Percentiles rank a stretch among this genome's conserved stretches.
phyloP scores from a whole-genome alignment of 1,284 basidiomycete species.

The Apiotrichum porosum region DNA sequence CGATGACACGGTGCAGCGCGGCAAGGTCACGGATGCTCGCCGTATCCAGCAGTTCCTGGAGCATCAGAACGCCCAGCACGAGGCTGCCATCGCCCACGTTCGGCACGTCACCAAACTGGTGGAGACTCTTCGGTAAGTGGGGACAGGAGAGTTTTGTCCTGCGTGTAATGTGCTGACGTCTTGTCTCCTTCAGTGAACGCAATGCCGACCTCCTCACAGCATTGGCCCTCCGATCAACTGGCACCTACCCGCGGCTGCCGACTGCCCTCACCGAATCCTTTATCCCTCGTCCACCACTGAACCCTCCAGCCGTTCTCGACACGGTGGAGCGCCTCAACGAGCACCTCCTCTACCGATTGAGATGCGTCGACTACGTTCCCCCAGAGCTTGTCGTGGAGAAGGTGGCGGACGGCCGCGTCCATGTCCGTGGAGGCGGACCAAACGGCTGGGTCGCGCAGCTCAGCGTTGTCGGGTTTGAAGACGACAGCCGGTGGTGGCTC shows the following conservation, averaged over 20 bases:
- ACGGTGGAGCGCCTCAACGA: conserved; percentile 33
- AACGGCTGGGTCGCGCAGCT: conserved; percentile 37
- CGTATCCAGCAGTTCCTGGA: conserved; percentile 39
- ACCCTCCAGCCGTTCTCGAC: conserved; percentile 26
- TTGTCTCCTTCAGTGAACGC: conserved; percentile 22
- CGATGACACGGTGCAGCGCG: conserved; percentile 15
- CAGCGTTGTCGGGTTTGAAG: conserved; percentile 37
- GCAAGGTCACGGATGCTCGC: conserved; percentile 42
- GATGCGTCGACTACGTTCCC: conserved; percentile 40
- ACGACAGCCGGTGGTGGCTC: conserved; percentile 40
- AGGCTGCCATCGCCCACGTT: conserved; percentile 34
- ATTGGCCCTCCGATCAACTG: conserved; percentile 27
- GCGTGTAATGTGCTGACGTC: no score
- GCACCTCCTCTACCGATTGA: conserved; percentile 37
- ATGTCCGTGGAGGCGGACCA: conserved; percentile 27
- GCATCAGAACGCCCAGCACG: conserved; percentile 44
- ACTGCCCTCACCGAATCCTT: conserved; percentile 32
- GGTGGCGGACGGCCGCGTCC: conserved; percentile 35
- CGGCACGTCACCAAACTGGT: conserved; percentile 30
- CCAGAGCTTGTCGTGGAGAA: conserved; percentile 33
- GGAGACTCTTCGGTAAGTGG: conserved; percentile 35
- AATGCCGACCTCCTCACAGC: conserved; percentile 45
- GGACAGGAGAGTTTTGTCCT: not conserved
- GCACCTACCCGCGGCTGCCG: conserved; percentile 36
- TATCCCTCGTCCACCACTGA: conserved; percentile 27